These are phyloP conservation scores for Coemansia asiatica DNA, from an alignment of 192 early-diverging fungal species.

Conservation along the genomic window DNA sequence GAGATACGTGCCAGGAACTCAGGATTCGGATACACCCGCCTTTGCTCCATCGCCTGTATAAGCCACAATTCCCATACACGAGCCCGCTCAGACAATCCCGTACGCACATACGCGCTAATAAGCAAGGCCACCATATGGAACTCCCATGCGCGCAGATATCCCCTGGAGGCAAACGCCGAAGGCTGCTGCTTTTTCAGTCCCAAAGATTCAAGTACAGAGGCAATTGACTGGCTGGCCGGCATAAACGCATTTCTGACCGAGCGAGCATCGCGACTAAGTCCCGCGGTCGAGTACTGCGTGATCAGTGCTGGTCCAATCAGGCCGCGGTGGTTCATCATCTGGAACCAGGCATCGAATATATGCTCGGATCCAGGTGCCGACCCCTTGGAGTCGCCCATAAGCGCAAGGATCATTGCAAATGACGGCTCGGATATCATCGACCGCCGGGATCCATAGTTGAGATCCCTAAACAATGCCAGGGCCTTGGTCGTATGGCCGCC, in stretches of 20 bases:
- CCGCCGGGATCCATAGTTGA: constrained; percentile 16
- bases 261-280: neutral
- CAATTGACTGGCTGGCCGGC: constrained; percentile 8
- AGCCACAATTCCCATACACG: constrained; percentile 35
- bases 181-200: neutral
- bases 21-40: constrained; percentile 13
- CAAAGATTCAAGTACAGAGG: constrained; percentile 10
- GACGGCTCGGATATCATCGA: constrained; percentile 17
- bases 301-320: constrained; percentile 13
- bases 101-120: constrained; percentile 24
- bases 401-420: constrained; percentile 21
- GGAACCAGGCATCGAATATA: constrained; percentile 39
- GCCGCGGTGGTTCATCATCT: constrained; percentile 18
- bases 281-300: constrained; percentile 8
- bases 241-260: constrained; percentile 9
- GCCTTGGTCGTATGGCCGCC: constrained; percentile 14
- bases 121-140: constrained; percentile 30
- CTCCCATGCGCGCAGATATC: constrained; percentile 37
- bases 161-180: constrained; percentile 3
- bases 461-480: constrained; percentile 18
- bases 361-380: constrained; percentile 36
- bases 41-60: constrained; percentile 11
- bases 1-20: constrained; percentile 10
- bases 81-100: constrained; percentile 3
- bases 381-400: constrained; percentile 18